A percentile compares a stretch with the other conserved stretches of the same genome.
Evolutionary conservation across 768 basidiomycete genomes (phyloP).

Genomic region (Kondoa malvinella): DNA sequence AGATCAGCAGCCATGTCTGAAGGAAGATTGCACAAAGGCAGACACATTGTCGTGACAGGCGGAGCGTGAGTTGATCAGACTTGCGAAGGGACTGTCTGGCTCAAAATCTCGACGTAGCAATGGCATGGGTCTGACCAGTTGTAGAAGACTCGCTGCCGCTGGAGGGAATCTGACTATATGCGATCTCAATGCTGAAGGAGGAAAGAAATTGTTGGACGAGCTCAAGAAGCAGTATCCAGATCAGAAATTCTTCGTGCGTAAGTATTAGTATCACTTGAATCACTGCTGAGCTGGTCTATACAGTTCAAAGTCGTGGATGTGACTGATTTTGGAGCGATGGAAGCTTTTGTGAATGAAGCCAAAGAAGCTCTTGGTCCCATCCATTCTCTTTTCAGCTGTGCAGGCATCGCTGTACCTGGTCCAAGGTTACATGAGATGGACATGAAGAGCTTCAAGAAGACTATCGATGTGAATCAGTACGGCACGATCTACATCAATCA

Average conservation of each 20-base stretch:
- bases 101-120: constrained; percentile 6
- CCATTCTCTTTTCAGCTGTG: too few species aligned
- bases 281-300: background rate
- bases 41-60: constrained; percentile 2
- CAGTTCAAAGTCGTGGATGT: constrained; percentile 15
- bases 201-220: background rate
- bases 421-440: background rate
- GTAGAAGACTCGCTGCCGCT: constrained; percentile 9
- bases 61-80: background rate
- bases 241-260: constrained; percentile 11
- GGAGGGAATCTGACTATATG: constrained; percentile 10
- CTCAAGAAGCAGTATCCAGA: constrained; percentile 7
- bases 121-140: constrained; percentile 13
- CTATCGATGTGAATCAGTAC: constrained; percentile 14
- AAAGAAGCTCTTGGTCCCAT: background rate
- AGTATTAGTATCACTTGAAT: too few species aligned
- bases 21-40: too few species aligned
- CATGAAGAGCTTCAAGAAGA: background rate
- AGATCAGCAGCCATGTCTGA: too few species aligned
- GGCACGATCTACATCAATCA: constrained; percentile 11
- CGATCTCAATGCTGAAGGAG: constrained; percentile 10
- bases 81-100: background rate
- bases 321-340: constrained; percentile 6
- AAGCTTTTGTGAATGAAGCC: constrained; percentile 8
- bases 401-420: background rate